phyloP scores from a whole-genome alignment of 768 basidiomycete species.

The Podaxis sp. region DNA sequence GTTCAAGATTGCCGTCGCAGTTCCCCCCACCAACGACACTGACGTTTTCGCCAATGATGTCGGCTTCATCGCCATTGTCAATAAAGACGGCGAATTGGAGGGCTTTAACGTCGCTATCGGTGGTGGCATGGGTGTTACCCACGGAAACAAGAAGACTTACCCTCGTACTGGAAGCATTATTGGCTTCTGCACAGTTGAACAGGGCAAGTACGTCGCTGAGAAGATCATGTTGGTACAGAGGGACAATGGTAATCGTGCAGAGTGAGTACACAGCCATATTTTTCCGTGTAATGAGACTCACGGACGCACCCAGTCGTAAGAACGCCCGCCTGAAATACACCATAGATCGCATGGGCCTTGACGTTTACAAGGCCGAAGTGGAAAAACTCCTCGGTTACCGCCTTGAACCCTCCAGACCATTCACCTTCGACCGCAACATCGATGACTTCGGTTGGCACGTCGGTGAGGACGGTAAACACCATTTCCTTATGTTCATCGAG shows the following conservation, averaged over 20 bases:
- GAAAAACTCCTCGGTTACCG: conserved; percentile 83
- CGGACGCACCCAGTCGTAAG: conserved; percentile 49
- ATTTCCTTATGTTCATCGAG: conserved; percentile 94
- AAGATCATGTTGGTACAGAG: conserved; percentile 91
- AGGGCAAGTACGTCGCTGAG: conserved; percentile 86
- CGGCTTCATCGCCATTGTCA: conserved; percentile 93
- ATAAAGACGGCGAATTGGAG: conserved; percentile 67
- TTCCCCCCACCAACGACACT: conserved; percentile 95
- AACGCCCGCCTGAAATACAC: conserved; percentile 96
- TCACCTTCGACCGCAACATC: conserved; percentile 81
- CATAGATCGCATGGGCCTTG: conserved; percentile 91
- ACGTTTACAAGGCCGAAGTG: conserved; percentile 83
- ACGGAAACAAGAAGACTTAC: conserved; percentile 98
- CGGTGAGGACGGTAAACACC: conserved; percentile 84
- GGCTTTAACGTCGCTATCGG: conserved; percentile 96
- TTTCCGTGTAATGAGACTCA: neutral
- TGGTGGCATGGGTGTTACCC: conserved; percentile 99
- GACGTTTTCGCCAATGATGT: conserved; percentile 96
- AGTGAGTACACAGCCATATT: conserved; percentile 53
- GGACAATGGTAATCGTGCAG: conserved; percentile 92
- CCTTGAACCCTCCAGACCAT: conserved; percentile 72
- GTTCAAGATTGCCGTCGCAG: conserved; percentile 97
- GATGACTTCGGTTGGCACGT: conserved; percentile 95
- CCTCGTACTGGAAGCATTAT: conserved; percentile 85
- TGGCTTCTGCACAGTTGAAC: conserved; percentile 89